These are phyloP conservation scores for Rhipidocladum racemiflorum DNA, from an alignment of 176 grass and related monocot genomes.

Conservation along the genomic window DNA sequence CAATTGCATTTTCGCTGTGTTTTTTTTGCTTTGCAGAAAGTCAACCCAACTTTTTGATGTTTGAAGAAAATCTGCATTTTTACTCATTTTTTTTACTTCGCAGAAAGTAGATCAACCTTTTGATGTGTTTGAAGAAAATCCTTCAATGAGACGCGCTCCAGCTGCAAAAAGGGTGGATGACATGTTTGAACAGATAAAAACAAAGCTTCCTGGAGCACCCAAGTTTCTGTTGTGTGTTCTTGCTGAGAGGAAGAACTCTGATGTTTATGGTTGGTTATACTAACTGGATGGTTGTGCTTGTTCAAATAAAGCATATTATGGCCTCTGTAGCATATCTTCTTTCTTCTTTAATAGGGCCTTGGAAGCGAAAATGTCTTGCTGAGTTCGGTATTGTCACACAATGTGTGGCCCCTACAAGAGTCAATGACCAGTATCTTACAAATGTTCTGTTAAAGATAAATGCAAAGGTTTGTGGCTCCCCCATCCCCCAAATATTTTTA, in stretches of 20 bases:
- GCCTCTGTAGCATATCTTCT: background rate
- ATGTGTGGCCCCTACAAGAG: slow-evolving; percentile 77
- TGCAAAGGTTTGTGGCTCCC: slow-evolving; percentile 55
- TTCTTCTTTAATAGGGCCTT: slow-evolving; percentile 52
- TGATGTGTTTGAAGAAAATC: slow-evolving; percentile 61
- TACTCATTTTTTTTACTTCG: background rate
- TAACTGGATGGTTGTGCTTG: background rate
- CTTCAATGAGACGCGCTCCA: slow-evolving; percentile 44
- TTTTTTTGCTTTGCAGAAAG: slow-evolving; percentile 28
- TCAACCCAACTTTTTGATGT: slow-evolving; percentile 40
- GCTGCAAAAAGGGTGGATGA: slow-evolving; percentile 60
- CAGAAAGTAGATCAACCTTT: slow-evolving; percentile 56
- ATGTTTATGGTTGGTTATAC: slow-evolving; percentile 77
- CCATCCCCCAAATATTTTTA: background rate
- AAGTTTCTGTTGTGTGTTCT: slow-evolving; percentile 74
- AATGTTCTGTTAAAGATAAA: slow-evolving; percentile 92
- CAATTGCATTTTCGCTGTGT: background rate
- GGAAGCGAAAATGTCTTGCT: slow-evolving; percentile 86
- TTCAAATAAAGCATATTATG: background rate
- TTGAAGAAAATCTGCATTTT: slow-evolving; percentile 55
- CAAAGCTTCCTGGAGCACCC: slow-evolving; percentile 65
- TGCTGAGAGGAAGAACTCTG: slow-evolving; percentile 88
- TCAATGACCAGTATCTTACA: slow-evolving; percentile 91
- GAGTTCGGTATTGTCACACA: slow-evolving; percentile 95
- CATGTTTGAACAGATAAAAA: slow-evolving; percentile 67